These are phyloP conservation scores for Eimeria necatrix DNA, from an alignment of 169 alveolate genomes.

Conservation along the genomic window DNA sequence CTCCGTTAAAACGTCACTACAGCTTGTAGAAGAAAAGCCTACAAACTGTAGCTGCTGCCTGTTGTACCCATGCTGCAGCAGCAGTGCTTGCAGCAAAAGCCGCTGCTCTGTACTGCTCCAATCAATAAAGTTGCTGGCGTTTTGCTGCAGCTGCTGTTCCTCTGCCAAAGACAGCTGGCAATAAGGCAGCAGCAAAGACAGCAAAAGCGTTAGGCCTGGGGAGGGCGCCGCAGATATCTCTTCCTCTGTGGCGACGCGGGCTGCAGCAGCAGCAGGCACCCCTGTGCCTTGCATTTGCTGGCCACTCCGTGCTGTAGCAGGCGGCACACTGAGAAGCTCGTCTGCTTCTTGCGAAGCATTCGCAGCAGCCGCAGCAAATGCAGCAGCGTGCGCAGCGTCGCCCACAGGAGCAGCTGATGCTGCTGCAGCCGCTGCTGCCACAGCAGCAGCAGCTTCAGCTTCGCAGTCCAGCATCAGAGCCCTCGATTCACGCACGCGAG, in stretches of 20 bases:
- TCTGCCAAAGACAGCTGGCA: constrained; percentile 38
- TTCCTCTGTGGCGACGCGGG: background rate
- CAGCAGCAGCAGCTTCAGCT: background rate
- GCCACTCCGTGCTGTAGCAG: background rate
- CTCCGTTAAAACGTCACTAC: background rate
- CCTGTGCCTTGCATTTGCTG: background rate
- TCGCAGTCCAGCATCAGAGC: background rate
- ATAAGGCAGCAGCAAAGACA: constrained; percentile 16
- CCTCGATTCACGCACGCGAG: background rate
- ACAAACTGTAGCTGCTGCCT: background rate
- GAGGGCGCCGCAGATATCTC: background rate
- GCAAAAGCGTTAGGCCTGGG: constrained; percentile 7
- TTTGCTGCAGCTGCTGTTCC: constrained; percentile 51
- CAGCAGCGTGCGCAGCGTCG: background rate
- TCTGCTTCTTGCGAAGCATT: background rate
- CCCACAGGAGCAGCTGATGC: background rate
- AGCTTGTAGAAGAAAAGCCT: background rate
- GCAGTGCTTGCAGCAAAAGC: constrained; percentile 6
- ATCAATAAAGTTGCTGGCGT: constrained; percentile 10
- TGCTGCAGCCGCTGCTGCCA: background rate
- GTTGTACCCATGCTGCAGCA: constrained; percentile 6
- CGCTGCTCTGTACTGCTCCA: constrained; percentile 4
- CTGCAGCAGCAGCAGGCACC: background rate
- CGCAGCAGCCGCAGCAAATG: background rate
- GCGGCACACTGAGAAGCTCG: background rate